phyloP scores from a whole-genome alignment of 2,329 filamentous ascomycete genomes.

The Aspergillus eucalypticola region DNA sequence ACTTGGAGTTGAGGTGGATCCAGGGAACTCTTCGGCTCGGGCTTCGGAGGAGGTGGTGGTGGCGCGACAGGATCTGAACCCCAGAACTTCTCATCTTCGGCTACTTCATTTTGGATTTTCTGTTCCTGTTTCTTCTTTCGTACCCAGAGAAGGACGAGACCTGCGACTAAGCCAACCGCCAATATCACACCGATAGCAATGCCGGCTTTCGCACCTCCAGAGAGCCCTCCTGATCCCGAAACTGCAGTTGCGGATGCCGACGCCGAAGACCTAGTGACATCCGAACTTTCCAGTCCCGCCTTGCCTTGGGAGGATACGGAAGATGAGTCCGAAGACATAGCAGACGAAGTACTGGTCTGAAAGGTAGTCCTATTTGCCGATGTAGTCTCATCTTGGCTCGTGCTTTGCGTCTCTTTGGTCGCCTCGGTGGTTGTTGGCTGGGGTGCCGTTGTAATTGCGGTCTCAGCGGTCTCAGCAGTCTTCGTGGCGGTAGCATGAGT shows the following conservation, averaged over 20 bases:
- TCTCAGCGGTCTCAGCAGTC: constrained; percentile 14
- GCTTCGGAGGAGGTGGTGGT: constrained; percentile 39
- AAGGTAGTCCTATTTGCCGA: constrained; percentile 21
- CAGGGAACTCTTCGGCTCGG: constrained; percentile 41
- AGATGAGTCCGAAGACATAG: constrained; percentile 11
- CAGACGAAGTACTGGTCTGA: constrained; percentile 24
- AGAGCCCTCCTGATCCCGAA: constrained; percentile 40
- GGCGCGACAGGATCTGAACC: constrained; percentile 28
- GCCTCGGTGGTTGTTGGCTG: constrained; percentile 18
- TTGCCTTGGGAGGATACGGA: constrained; percentile 9
- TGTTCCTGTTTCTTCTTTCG: constrained; percentile 67
- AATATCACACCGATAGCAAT: constrained; percentile 79
- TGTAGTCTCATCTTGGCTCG: constrained; percentile 6
- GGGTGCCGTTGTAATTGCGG: constrained; percentile 16
- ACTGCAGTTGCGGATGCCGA: constrained; percentile 29
- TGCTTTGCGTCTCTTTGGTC: constrained; percentile 12
- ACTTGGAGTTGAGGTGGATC: constrained; percentile 79
- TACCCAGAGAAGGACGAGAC: constrained; percentile 71
- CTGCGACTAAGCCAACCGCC: constrained; percentile 64
- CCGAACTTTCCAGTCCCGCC: constrained; percentile 22
- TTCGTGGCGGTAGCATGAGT: constrained; percentile 16
- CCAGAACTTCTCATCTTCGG: constrained; percentile 65
- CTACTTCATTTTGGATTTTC: constrained; percentile 45
- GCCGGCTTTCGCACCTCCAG: constrained; percentile 67
- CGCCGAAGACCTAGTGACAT: constrained; percentile 19